A percentile compares a stretch with the other conserved stretches of the same genome.
phyloP scores from a whole-genome alignment of 2,329 filamentous ascomycete genomes.

The Aspergillus melleus region DNA sequence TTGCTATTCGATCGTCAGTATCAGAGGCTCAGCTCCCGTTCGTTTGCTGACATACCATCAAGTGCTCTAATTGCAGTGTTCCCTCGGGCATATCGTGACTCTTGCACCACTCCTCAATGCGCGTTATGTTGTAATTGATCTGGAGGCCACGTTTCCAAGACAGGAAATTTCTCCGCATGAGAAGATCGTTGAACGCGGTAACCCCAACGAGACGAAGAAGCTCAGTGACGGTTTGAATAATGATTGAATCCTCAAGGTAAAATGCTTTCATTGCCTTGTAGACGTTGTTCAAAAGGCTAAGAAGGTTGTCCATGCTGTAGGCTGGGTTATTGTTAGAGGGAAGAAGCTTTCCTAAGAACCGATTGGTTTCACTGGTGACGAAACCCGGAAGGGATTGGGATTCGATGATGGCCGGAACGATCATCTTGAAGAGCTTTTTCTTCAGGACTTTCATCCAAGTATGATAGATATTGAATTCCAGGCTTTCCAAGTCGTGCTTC shows the following conservation, averaged over 20 bases:
- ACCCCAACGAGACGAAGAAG: conserved; percentile 90
- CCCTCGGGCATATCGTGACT: conserved; percentile 99
- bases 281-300: conserved; percentile 93
- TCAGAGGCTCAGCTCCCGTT: neutral
- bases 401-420: conserved; percentile 98
- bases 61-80: conserved; percentile 92
- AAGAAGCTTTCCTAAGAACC: conserved; percentile 95
- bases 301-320: conserved; percentile 99
- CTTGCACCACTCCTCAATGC: conserved; percentile 99
- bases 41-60: conserved; percentile 67
- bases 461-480: conserved; percentile 99
- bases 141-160: conserved; percentile 99
- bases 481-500: conserved; percentile 95
- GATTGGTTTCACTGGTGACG: conserved; percentile 96
- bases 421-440: conserved; percentile 99
- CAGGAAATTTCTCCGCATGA: conserved; percentile 97
- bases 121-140: conserved; percentile 99
- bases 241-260: conserved; percentile 93
- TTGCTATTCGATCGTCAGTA: conserved; percentile 59
- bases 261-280: conserved; percentile 99
- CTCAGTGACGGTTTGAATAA: conserved; percentile 93
- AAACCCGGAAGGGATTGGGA: conserved; percentile 97
- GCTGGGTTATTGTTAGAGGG: conserved; percentile 86
- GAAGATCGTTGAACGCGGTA: conserved; percentile 95
- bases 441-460: conserved; percentile 99